Evolutionary conservation across 257 asterid genomes (phyloP).

Genomic region (Scutellaria galericulata): DNA sequence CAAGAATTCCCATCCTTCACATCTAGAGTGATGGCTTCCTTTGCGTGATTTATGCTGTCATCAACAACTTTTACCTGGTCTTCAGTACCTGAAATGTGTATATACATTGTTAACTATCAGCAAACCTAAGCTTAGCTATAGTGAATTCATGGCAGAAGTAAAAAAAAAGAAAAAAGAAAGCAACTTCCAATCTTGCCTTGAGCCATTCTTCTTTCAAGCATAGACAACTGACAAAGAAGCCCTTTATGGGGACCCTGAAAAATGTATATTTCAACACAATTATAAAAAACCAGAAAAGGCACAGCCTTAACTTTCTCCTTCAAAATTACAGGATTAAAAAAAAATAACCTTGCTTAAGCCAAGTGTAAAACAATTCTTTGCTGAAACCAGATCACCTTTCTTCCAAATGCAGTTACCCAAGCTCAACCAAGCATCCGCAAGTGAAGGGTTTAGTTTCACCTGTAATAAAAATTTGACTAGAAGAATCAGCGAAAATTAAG

Average conservation of each 20-base stretch:
- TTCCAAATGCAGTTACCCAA: constrained; percentile 97
- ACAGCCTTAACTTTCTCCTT: constrained; percentile 20
- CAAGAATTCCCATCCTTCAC: constrained; percentile 94
- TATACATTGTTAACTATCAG: constrained; percentile 28
- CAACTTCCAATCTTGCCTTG: constrained; percentile 62
- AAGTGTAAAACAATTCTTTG: constrained; percentile 81
- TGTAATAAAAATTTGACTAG: constrained; percentile 31
- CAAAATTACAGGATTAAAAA: constrained; percentile 30
- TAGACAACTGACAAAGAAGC: constrained; percentile 89
- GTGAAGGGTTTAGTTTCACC: constrained; percentile 95
- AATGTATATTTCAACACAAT: constrained; percentile 24
- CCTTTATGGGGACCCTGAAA: constrained; percentile 78
- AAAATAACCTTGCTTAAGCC: constrained; percentile 82
- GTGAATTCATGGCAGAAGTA: neutral
- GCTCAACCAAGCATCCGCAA: constrained; percentile 89
- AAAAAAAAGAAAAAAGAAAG: neutral
- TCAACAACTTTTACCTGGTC: constrained; percentile 72
- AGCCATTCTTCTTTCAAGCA: constrained; percentile 92
- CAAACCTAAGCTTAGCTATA: constrained; percentile 21
- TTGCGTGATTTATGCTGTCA: constrained; percentile 90
- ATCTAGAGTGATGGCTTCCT: constrained; percentile 83
- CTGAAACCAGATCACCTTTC: constrained; percentile 83
- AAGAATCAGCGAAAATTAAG: constrained; percentile 8
- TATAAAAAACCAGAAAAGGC: constrained; percentile 2
- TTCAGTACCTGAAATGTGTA: constrained; percentile 68